Evolutionary conservation across 805 yeast species (phyloP).

Genomic region (Wickerhamomyces bovis): DNA sequence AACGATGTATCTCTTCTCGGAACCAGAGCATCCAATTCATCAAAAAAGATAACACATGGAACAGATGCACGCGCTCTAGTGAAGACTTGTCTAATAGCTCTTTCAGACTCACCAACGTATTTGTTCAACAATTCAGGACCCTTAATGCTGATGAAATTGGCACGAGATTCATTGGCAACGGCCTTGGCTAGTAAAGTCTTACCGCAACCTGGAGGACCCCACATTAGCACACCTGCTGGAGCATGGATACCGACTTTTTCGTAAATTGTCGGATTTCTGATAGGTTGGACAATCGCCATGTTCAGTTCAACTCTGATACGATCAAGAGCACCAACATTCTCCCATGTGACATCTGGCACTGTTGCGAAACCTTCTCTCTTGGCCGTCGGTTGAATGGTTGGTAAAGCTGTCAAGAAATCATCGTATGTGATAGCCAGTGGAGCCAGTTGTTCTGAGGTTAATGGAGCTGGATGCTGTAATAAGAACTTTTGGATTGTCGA

Average conservation of each 20-base stretch:
- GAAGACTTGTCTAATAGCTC: conserved; percentile 90
- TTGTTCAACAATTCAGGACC: conserved; percentile 95
- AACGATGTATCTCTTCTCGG: conserved; percentile 88
- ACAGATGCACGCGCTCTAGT: conserved; percentile 87
- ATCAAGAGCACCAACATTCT: conserved; percentile 84
- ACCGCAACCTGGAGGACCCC: conserved; percentile 99
- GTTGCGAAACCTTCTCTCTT: conserved; percentile 98
- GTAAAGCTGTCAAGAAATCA: conserved; percentile 81
- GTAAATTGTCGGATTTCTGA: conserved; percentile 84
- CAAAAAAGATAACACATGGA: conserved; percentile 93
- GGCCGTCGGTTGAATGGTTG: conserved; percentile 94
- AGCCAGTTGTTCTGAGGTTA: conserved; percentile 67
- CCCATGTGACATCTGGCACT: conserved; percentile 96
- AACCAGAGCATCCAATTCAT: conserved; percentile 92
- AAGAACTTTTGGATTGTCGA: conserved; percentile 74
- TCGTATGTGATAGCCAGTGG: conserved; percentile 70
- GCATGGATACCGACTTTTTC: conserved; percentile 90
- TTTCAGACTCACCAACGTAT: conserved; percentile 94
- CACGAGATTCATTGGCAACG: conserved; percentile 94
- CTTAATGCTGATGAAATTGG: conserved; percentile 90
- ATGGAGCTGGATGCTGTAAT: conserved; percentile 68
- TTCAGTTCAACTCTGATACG: conserved; percentile 83
- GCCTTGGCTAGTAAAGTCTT: conserved; percentile 94
- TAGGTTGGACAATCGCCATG: conserved; percentile 97
- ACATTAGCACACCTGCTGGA: conserved; percentile 92